These are phyloP conservation scores for Salix arbutifolia DNA, from an alignment of 345 rosid genomes.

Conservation along the genomic window DNA sequence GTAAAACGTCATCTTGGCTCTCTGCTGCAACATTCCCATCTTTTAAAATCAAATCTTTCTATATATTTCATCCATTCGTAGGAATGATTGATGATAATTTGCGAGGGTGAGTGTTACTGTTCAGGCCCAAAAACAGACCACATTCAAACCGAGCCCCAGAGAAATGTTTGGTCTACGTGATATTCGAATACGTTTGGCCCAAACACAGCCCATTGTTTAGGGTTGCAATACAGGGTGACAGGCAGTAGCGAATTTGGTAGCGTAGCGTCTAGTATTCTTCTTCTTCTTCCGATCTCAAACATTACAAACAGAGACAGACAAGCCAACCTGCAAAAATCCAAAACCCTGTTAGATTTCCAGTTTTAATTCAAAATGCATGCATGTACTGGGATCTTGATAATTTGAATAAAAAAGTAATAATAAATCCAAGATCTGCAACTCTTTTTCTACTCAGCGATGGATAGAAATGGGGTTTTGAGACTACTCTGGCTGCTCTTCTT, in stretches of 20 bases:
- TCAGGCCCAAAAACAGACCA: neutral
- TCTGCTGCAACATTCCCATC: neutral
- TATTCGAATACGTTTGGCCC: no score
- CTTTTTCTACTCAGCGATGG: slow-evolving; percentile 6
- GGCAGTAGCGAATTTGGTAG: no score
- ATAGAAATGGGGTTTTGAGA: slow-evolving; percentile 6
- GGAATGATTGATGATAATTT: no score
- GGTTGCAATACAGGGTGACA: no score
- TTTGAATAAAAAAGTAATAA: neutral
- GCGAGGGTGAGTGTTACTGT: neutral
- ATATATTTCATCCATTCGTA: no score
- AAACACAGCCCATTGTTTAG: no score
- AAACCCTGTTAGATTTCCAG: neutral
- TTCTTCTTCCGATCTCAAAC: no score
- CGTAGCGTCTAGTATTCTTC: neutral
- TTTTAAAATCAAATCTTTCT: neutral
- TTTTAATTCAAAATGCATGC: neutral
- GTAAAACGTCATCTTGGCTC: neutral
- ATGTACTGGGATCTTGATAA: neutral
- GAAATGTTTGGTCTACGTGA: neutral
- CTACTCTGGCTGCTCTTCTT: slow-evolving; percentile 38
- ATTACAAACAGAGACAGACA: neutral
- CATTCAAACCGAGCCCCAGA: neutral
- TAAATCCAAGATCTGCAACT: neutral
- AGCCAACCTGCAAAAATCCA: neutral